A percentile compares a stretch with the other conserved stretches of the same genome.
Evolutionary conservation across 257 asterid species (phyloP).

Genomic region (Osmanthus fragrans): DNA sequence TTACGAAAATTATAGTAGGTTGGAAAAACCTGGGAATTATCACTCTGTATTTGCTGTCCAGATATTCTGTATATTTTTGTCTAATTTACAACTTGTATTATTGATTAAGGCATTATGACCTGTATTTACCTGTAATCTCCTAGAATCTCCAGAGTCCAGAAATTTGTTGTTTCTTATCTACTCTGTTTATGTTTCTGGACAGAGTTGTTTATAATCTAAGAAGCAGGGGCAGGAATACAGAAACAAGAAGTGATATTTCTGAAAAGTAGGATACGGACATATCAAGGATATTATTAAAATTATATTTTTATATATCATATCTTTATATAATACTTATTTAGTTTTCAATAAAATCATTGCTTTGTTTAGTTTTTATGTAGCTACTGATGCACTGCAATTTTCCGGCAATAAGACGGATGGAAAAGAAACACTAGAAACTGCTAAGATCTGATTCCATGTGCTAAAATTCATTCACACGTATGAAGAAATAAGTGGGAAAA

Average conservation of each 20-base stretch:
- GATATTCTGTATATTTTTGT: background rate
- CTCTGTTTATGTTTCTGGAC: background rate
- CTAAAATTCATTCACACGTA: background rate
- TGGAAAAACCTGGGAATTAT: background rate
- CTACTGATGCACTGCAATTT: too few relatives aligned
- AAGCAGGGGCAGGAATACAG: background rate
- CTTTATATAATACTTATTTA: too few relatives aligned
- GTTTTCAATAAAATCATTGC: too few relatives aligned
- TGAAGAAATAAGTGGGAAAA: background rate
- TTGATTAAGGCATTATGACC: constrained; percentile 1
- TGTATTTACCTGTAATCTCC: background rate
- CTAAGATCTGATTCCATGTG: background rate
- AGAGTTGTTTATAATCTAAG: background rate
- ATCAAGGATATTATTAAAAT: background rate
- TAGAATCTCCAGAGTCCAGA: background rate
- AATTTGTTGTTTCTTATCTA: background rate
- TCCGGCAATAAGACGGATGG: background rate
- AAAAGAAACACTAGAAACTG: background rate
- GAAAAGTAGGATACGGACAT: background rate
- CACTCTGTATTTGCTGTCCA: background rate
- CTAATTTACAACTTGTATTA: background rate
- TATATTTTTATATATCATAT: too few relatives aligned
- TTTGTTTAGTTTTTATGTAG: too few relatives aligned
- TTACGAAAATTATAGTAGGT: background rate
- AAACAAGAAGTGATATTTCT: background rate